Evolutionary conservation across 306 rosid genomes (phyloP), one percentile per base, ranked within the genome.

Genomic region (Vigna mungo): DNA sequence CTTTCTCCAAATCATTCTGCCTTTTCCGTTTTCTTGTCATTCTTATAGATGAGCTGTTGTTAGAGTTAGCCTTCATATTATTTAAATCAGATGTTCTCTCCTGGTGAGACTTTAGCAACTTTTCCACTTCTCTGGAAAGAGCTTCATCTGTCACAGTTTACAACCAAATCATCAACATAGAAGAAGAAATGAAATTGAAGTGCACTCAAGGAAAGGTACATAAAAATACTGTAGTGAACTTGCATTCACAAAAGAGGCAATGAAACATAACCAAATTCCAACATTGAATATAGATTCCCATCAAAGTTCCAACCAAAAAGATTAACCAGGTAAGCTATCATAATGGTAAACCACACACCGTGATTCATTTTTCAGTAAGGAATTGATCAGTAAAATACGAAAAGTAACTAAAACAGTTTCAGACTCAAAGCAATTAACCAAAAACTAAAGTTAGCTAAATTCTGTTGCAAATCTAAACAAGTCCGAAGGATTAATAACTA

Each of bases 121-220:
- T 90, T 77, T 78, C 92, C 72, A 90, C 66, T 88, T 95, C 93
- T 84, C 85, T 89, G 62, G 82, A 47, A 77, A 95, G 95, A 46
- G 78, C 83, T 66, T 83, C 87, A 82, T 80, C 97, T 94, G 91
- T 77, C 61, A 73, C 60, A 79, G 74, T 81, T 78, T 76, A 70
- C 64, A 83, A 39, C 47, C 75, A 46, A 84, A 66, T 68, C 69
- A 53, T 49, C 78, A 76, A 64, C 53, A 67, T 72, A 49, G 62
- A 84, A 76, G 63, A 84, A 78, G 27, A 30, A 44, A 56, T 41
- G 53, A 17, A 63, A 60, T 53, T n/a, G 76, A 23, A 23, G 41
- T 55, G 36, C 46, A 66, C 6, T 62, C 63, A 86, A 51, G 21
- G 71, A 39, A 21, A 44, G 11, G 34, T 30, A 32, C 25, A 59